phyloP scores from a whole-genome alignment of 176 grass and related monocot genomes.

The Areca catechu region DNA sequence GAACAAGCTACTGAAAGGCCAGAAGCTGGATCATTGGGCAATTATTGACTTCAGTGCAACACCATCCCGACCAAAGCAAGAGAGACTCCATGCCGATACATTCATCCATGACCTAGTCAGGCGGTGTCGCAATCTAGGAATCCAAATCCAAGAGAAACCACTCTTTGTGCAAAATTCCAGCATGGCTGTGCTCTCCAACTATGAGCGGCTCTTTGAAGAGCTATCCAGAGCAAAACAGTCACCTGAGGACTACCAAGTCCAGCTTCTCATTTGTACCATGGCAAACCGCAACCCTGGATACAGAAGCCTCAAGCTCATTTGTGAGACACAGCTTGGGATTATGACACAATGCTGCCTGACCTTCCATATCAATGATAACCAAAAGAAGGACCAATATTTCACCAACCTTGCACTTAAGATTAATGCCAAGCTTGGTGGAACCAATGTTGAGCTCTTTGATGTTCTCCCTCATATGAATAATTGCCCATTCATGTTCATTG shows the following conservation, averaged over 20 bases:
- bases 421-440: conserved; percentile 55
- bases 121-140: conserved; percentile 28
- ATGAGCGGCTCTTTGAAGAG: neutral
- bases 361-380: conserved; percentile 13
- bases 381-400: conserved; percentile 34
- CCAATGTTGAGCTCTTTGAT: conserved; percentile 35
- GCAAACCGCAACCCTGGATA: conserved; percentile 33
- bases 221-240: conserved; percentile 23
- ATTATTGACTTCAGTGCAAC: conserved; percentile 43
- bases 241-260: conserved; percentile 13
- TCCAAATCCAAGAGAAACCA: conserved; percentile 1
- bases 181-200: conserved; percentile 27
- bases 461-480: conserved; percentile 25
- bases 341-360: conserved; percentile 42
- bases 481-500: conserved; percentile 48
- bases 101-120: conserved; percentile 28
- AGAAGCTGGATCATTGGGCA: conserved; percentile 38
- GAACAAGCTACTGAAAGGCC: conserved; percentile 26
- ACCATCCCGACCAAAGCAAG: neutral
- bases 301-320: conserved; percentile 47
- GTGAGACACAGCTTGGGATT: conserved; percentile 53
- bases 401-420: conserved; percentile 55
- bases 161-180: neutral
- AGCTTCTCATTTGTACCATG: conserved; percentile 49
- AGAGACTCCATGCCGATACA: neutral